phyloP scores from a whole-genome alignment of 2,329 filamentous ascomycete species.

The Leptographium galeiforme region DNA sequence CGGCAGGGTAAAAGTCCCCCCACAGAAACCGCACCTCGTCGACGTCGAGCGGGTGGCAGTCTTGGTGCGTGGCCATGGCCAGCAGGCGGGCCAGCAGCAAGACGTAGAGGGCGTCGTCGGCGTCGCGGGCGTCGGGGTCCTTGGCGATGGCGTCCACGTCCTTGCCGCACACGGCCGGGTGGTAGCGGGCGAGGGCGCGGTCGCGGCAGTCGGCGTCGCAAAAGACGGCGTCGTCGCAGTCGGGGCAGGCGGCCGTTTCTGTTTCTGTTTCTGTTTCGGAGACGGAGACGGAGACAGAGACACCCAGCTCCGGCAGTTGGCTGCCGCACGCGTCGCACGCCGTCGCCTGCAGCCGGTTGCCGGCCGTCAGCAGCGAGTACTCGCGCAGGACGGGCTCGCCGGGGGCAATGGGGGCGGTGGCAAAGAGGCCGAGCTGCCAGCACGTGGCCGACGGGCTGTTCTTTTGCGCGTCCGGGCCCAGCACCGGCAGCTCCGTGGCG shows the following conservation, averaged over 20 bases:
- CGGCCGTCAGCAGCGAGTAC: conserved; percentile 75
- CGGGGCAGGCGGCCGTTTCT: conserved; percentile 39
- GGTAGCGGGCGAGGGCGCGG: conserved; percentile 45
- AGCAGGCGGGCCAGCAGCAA: conserved; percentile 48
- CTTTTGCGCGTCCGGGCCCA: too few species aligned
- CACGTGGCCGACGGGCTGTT: too few species aligned
- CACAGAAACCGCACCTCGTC: conserved; percentile 54
- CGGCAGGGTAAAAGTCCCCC: too few species aligned
- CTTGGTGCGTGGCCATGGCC: conserved; percentile 49
- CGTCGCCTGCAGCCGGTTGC: conserved; percentile 73
- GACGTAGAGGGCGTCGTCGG: conserved; percentile 48
- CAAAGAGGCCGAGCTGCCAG: conserved; percentile 81
- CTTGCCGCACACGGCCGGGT: conserved; percentile 52
- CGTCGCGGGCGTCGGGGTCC: conserved; percentile 45
- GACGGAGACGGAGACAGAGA: too few species aligned
- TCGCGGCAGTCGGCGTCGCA: conserved; percentile 47
- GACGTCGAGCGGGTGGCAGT: conserved; percentile 49
- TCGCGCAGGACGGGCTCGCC: conserved; percentile 70
- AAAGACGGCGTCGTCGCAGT: conserved; percentile 54
- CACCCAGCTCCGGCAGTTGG: conserved; percentile 52
- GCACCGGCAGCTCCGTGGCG: conserved; percentile 59
- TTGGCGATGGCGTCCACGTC: conserved; percentile 53
- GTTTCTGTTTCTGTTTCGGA: too few species aligned
- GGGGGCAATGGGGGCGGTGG: conserved; percentile 63
- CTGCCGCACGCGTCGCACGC: conserved; percentile 83